Conservation (phyloP, 1,284 basidiomycete species). For the Rugosomyces carneus region DNA sequence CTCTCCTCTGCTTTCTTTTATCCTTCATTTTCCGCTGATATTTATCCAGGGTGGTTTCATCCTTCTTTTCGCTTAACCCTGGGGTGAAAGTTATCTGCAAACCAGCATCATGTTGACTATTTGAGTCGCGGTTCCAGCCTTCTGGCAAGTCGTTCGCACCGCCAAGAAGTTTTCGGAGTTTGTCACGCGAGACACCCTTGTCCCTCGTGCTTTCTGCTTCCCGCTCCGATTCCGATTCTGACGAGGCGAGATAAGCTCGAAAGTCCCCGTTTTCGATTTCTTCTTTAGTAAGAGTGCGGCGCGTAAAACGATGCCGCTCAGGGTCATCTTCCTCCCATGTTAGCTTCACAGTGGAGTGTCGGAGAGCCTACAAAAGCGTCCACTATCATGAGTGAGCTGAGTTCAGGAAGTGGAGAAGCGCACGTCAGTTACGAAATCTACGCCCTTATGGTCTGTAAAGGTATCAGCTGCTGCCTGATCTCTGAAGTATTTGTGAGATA, state of each 20-base stretch:
- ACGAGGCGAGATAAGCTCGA: constrained; percentile 77
- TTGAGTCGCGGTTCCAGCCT: constrained; percentile 63
- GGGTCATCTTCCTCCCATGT: constrained; percentile 99
- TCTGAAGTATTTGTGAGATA: constrained; percentile 32
- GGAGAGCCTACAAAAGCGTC: constrained; percentile 64
- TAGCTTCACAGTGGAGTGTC: constrained; percentile 95
- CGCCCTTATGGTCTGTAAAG: constrained; percentile 61
- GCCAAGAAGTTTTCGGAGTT: constrained; percentile 63
- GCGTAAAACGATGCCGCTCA: constrained; percentile 77
- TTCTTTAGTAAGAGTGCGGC: constrained; percentile 70
- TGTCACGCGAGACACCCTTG: constrained; percentile 53
- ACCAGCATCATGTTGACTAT: constrained; percentile 53
- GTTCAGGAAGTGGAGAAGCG: constrained; percentile 23
- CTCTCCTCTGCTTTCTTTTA: constrained; percentile 77
- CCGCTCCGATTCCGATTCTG: constrained; percentile 52
- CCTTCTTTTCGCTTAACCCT: constrained; percentile 57
- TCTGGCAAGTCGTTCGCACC: constrained; percentile 65
- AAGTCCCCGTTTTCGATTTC: constrained; percentile 91
- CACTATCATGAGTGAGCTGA: not conserved
- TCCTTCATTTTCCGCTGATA: constrained; percentile 87
- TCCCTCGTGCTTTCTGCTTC: constrained; percentile 30
- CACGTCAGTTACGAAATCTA: constrained; percentile 94
- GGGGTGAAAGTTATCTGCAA: constrained; percentile 95
- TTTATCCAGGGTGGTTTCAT: constrained; percentile 78
- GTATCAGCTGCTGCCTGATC: constrained; percentile 78